phyloP scores from a whole-genome alignment of 78 protist species.

The Isochrysis galbana region DNA sequence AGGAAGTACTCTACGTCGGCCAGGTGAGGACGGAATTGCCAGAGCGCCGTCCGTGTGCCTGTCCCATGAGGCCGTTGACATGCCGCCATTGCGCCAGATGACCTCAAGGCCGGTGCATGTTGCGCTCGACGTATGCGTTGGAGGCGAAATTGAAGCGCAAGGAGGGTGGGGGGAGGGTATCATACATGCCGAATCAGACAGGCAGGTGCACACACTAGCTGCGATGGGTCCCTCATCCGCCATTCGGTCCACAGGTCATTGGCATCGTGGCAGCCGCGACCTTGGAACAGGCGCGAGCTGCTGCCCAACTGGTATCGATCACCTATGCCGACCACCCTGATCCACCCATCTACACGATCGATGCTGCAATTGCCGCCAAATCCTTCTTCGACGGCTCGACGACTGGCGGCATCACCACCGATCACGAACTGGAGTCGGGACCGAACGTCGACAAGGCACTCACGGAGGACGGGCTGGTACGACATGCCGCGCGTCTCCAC shows the following conservation, averaged over 20 bases:
- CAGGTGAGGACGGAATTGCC: no score
- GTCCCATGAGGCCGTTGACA: no score
- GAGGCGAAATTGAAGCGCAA: no score
- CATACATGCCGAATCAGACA: no score
- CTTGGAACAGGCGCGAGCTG: constrained; percentile 54
- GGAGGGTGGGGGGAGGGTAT: no score
- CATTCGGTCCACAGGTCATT: constrained; percentile 44
- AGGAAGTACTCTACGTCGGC: constrained; percentile 55
- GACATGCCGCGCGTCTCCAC: no score
- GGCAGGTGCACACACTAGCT: no score
- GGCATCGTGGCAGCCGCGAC: constrained; percentile 85
- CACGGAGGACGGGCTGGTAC: constrained; percentile 23
- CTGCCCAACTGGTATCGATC: constrained; percentile 69
- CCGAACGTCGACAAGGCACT: constrained; percentile 37
- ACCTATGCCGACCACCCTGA: constrained; percentile 69
- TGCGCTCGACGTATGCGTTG: no score
- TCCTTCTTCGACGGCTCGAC: background rate
- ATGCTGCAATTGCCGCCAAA: constrained; percentile 74
- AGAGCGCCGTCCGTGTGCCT: no score
- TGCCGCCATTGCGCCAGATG: no score
- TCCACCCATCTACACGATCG: constrained; percentile 69
- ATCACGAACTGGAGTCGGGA: background rate
- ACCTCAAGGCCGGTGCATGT: no score
- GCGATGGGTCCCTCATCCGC: no score
- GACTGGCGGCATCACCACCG: background rate